Evolutionary conservation across 83 land plant genomes (phyloP), one percentile per base, ranked within the genome.

Genomic region (Picea abies): DNA sequence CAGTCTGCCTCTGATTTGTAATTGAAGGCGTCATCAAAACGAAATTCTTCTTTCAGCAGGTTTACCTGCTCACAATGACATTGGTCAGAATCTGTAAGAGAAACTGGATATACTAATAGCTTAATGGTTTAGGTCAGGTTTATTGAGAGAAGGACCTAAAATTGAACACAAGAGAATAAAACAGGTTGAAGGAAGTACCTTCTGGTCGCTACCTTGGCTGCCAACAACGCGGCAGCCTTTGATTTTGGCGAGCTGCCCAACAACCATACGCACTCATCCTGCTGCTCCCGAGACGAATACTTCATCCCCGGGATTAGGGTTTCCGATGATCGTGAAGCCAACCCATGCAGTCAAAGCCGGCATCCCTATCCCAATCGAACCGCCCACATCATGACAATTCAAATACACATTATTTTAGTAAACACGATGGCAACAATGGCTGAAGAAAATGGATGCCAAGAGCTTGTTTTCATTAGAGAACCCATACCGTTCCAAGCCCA

Each of bases 151-250:
- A 10, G 56, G 3, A 52, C 56, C 12, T 1, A 10, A 10, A 11
- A 52, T 52, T 52, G 12, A 10, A 52, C 12, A 10, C 10, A 3
- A 52, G 3, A 52, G 11, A 2, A 11, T 1, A 52, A 52, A 52
- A 52, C 56, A 52, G 56, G 56, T 11, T 1, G 14, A 0, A 10
- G 56, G 56, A 52, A 52, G 56, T 65, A 91, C 93, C 90, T 91
- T 91, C 14, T 89, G 85, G 80, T 90, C 92, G 2, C 87, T 82
- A 5, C 94, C 87, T 6, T 89, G 83, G 61, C 88, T 86, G 3
- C 92, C 94, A 20, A 90, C 85, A 60, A 85, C 93, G 32, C 88
- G 90, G 35, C 94, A 90, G 15, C 94, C 94, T 61, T 84, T 87
- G 73, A 88, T 68, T 69, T 92, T 92, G 12, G 94, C 92, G 26